Percentiles rank a stretch among this genome's conserved stretches.
These are phyloP conservation scores for Tetracladium maxilliforme DNA, from an alignment of 2,329 filamentous ascomycete genomes.

Conservation along the genomic window DNA sequence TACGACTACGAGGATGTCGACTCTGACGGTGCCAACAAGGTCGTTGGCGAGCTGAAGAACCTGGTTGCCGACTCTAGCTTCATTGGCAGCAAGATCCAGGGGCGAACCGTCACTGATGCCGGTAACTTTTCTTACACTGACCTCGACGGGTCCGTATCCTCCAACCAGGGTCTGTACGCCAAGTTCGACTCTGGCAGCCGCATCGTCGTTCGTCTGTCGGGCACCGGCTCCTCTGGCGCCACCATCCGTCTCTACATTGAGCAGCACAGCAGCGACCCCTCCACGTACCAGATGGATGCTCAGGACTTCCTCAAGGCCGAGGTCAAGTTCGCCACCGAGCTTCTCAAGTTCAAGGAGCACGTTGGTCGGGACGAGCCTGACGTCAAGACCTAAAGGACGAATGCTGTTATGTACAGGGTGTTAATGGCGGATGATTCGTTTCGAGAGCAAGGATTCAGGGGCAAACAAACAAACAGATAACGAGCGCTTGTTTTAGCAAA, in stretches of 20 bases:
- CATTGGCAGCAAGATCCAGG: slow-evolving; percentile 67
- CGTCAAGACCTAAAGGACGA: slow-evolving; percentile 84
- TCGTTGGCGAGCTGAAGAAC: slow-evolving; percentile 67
- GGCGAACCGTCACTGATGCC: slow-evolving; percentile 74
- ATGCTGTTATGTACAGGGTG: too few relatives aligned
- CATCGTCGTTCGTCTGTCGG: slow-evolving; percentile 87
- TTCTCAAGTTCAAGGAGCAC: slow-evolving; percentile 89
- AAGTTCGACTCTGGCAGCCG: slow-evolving; percentile 90
- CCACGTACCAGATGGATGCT: slow-evolving; percentile 66
- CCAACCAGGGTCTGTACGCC: slow-evolving; percentile 91
- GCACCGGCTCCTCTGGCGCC: slow-evolving; percentile 86
- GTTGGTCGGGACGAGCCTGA: slow-evolving; percentile 86
- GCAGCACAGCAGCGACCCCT: slow-evolving; percentile 75
- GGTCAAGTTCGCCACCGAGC: slow-evolving; percentile 67
- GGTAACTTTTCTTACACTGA: slow-evolving; percentile 98
- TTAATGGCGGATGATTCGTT: too few relatives aligned
- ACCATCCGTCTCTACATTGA: slow-evolving; percentile 96
- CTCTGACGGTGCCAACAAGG: slow-evolving; percentile 78
- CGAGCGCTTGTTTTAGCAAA: too few relatives aligned
- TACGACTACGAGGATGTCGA: slow-evolving; percentile 98
- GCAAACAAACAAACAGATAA: too few relatives aligned
- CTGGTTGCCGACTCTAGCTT: slow-evolving; percentile 64
- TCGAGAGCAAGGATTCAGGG: too few relatives aligned
- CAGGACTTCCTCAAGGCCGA: slow-evolving; percentile 91
- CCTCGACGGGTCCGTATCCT: slow-evolving; percentile 89